Conservation (phyloP, 116 monocot genomes). For the Iris pallida region DNA sequence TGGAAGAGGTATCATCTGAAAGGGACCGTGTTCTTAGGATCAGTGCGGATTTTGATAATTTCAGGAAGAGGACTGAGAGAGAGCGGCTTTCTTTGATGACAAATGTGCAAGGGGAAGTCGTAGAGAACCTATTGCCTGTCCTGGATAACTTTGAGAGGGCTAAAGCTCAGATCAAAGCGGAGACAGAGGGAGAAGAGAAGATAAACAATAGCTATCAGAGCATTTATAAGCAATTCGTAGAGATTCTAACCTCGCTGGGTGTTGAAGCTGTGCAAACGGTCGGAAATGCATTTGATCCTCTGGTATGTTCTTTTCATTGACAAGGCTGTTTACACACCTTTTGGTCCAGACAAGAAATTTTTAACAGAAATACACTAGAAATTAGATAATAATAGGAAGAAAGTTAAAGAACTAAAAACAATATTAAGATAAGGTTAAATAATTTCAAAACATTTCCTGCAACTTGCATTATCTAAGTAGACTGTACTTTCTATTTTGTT, state of each 20-base stretch:
- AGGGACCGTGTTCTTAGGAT: constrained; percentile 63
- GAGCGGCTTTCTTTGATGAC: constrained; percentile 57
- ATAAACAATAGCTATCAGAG: constrained; percentile 82
- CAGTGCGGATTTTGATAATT: constrained; percentile 85
- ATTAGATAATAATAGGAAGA: too few species aligned
- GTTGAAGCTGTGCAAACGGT: constrained; percentile 70
- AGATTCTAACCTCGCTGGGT: constrained; percentile 55
- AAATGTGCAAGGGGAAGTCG: constrained; percentile 68
- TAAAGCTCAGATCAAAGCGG: constrained; percentile 72
- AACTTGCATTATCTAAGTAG: too few species aligned
- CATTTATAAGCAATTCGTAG: constrained; percentile 77
- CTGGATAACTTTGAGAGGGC: constrained; percentile 89
- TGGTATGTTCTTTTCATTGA: constrained; percentile 44
- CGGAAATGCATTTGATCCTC: constrained; percentile 70
- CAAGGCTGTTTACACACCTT: neutral
- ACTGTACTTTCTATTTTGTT: too few species aligned
- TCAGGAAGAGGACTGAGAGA: constrained; percentile 72
- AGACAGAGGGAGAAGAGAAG: constrained; percentile 73
- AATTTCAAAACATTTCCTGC: too few species aligned
- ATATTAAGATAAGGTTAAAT: too few species aligned
- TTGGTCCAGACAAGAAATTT: too few species aligned
- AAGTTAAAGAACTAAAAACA: too few species aligned
- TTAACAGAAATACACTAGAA: too few species aligned
- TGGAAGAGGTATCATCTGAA: constrained; percentile 40
- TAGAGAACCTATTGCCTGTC: constrained; percentile 71